Base-by-base conservation (phyloP, 2,329 filamentous ascomycete genomes). In the Paraphaeosphaeria minitans region DNA sequence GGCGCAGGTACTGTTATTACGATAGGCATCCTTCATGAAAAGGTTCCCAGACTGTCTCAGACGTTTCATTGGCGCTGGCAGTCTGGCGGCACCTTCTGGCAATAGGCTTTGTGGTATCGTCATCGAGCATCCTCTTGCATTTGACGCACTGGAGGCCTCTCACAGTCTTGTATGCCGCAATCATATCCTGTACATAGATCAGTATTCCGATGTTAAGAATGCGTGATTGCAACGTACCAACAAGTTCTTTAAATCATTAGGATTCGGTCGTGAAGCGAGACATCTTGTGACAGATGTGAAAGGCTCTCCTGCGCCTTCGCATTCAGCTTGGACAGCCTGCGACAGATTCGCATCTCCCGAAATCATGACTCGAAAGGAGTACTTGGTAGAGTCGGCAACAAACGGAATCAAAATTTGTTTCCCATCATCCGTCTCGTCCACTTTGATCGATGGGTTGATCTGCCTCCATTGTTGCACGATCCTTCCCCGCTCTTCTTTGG, bases 111-210 rank as follows among this genome's bases (percentile, higher is more conserved):
- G 72, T 39, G 10, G 61, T 63, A 7, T 64, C 48, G 9, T 56
- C 50, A 51, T 78, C 75, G 10, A 75, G 63, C 19, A 74, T 41
- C 31, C 67, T 70, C 3, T 50, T 58, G 57, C 76, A 78, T 62
- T 73, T 75, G 13, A 67, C 68, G 60, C 76, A 78, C 4, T 58
- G 62, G 16, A 57, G 64, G 41, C 62, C 66, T 57, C 70, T 71
- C 27, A 72, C 61, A 12, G 63, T 69, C 48, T 72, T 77, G 59
- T 77, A 78, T n/a, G 75, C 71, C 33, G 68, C 68, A 60, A 78
- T 75, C 76, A 78, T 78, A 58, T 76, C 69, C 75, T 78, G 57
- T 31, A 39, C 65, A 75, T 63, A n/a, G 42, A 58, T 61, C 14
- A 49, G 29, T 33, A 27, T 43, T 35, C 37, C 22, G n/a, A 45